Evolutionary conservation across 495 filamentous ascomycete species (phyloP).

Genomic region (Tuber umbilicatum): DNA sequence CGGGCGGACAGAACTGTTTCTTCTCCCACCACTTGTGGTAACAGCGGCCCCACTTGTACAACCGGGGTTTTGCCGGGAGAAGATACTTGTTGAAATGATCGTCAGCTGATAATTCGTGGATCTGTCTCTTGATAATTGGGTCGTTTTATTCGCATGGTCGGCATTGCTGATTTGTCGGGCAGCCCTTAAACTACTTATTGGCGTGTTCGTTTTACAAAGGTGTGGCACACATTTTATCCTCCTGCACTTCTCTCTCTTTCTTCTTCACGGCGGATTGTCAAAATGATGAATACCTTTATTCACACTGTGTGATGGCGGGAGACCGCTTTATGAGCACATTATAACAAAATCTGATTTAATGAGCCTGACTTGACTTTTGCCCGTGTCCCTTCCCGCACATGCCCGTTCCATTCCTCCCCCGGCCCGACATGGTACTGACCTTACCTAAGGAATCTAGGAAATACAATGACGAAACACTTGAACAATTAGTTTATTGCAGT

Average conservation of each 20-base stretch:
- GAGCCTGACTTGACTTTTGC: slow-evolving; percentile 42
- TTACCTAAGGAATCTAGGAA: background rate
- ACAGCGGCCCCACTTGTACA: slow-evolving; percentile 40
- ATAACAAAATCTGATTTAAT: slow-evolving; percentile 44
- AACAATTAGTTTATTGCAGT: background rate
- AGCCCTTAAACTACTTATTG: background rate
- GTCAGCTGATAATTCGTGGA: slow-evolving; percentile 38
- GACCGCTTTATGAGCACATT: slow-evolving; percentile 36
- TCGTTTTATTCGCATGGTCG: background rate
- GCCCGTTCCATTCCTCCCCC: background rate
- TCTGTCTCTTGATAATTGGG: background rate
- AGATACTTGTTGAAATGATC: slow-evolving; percentile 40
- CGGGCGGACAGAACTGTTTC: slow-evolving; percentile 42
- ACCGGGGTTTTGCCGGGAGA: slow-evolving; percentile 31
- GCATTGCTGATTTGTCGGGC: slow-evolving; percentile 25
- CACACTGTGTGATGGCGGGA: slow-evolving; percentile 42
- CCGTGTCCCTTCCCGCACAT: background rate
- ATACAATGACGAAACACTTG: background rate
- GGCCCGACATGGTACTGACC: background rate
- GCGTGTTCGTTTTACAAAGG: slow-evolving; percentile 9
- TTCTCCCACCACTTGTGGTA: slow-evolving; percentile 39
- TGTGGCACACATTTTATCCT: slow-evolving; percentile 11
- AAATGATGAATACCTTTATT: slow-evolving; percentile 43
- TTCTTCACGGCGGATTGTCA: slow-evolving; percentile 3
- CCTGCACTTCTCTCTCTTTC: background rate